These are phyloP conservation scores for Yamadazyma scolyti DNA, from an alignment of 805 yeast genomes.

Conservation along the genomic window DNA sequence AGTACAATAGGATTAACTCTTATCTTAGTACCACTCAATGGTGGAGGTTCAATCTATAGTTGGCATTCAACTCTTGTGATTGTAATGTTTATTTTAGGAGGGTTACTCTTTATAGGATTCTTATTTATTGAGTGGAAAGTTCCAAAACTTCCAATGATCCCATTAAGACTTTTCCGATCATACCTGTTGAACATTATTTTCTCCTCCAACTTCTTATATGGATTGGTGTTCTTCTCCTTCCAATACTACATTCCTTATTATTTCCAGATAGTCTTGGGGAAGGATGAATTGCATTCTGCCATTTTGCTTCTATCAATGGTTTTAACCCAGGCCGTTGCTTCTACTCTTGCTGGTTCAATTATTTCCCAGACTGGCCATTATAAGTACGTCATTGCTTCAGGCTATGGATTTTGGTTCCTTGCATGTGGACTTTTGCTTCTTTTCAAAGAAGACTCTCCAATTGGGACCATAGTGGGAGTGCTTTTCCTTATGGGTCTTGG, in stretches of 20 bases:
- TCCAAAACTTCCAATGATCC: slow-evolving; percentile 53
- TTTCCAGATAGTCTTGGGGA: slow-evolving; percentile 30
- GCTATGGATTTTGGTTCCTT: slow-evolving; percentile 39
- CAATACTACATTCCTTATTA: slow-evolving; percentile 37
- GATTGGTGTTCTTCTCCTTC: slow-evolving; percentile 45
- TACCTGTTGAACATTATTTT: slow-evolving; percentile 29
- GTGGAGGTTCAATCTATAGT: slow-evolving; percentile 56
- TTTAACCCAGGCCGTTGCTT: slow-evolving; percentile 35
- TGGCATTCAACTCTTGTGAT: slow-evolving; percentile 49
- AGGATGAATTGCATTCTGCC: slow-evolving; percentile 37
- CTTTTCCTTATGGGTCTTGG: slow-evolving; percentile 28
- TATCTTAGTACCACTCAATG: slow-evolving; percentile 52
- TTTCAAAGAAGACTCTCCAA: slow-evolving; percentile 25
- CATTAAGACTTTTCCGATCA: slow-evolving; percentile 40
- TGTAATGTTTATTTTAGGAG: slow-evolving; percentile 31
- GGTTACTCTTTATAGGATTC: slow-evolving; percentile 35
- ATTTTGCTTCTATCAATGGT: slow-evolving; percentile 43
- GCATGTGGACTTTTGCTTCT: slow-evolving; percentile 37
- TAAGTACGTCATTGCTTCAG: slow-evolving; percentile 35
- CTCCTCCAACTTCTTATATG: slow-evolving; percentile 41
- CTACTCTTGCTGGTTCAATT: slow-evolving; percentile 44
- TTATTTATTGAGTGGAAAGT: slow-evolving; percentile 47
- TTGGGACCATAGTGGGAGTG: slow-evolving; percentile 23
- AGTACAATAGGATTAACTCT: slow-evolving; percentile 47
- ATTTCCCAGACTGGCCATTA: slow-evolving; percentile 43